These are phyloP conservation scores for Tilletia indica DNA, from an alignment of 1,284 basidiomycete genomes.

Conservation along the genomic window DNA sequence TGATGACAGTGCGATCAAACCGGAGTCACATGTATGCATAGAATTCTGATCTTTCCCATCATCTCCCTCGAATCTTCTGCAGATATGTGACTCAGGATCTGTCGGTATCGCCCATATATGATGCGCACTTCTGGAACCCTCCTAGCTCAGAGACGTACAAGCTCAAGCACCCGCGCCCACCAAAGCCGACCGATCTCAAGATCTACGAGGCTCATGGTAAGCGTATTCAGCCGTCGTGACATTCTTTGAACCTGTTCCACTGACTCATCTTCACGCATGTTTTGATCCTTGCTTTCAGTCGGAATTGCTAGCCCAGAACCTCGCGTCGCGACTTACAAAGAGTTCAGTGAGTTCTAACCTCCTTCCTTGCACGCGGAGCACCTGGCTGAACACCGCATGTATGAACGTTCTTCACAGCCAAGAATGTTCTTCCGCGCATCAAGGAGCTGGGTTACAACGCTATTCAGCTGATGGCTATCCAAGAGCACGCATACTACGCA, in stretches of 20 bases:
- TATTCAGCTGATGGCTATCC: slow-evolving; percentile 79
- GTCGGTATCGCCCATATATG: slow-evolving; percentile 82
- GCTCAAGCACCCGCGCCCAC: slow-evolving; percentile 76
- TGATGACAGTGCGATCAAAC: background rate
- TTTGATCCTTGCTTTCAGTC: slow-evolving; percentile 59
- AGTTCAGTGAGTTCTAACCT: slow-evolving; percentile 65
- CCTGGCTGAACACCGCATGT: too few species aligned
- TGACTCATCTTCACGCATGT: too few species aligned
- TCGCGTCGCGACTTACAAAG: slow-evolving; percentile 89
- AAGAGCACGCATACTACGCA: slow-evolving; percentile 99
- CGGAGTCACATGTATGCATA: too few species aligned
- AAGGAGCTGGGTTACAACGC: slow-evolving; percentile 89
- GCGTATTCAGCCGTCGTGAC: slow-evolving; percentile 22
- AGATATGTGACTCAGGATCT: slow-evolving; percentile 89
- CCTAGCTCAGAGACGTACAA: slow-evolving; percentile 69
- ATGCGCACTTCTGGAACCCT: slow-evolving; percentile 98
- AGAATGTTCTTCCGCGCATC: slow-evolving; percentile 80
- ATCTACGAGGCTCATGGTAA: slow-evolving; percentile 89
- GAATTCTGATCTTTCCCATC: too few species aligned
- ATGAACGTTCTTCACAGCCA: slow-evolving; percentile 51
- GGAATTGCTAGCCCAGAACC: slow-evolving; percentile 88
- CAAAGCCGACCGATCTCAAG: slow-evolving; percentile 68
- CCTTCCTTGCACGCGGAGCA: background rate
- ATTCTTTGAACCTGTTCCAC: too few species aligned
- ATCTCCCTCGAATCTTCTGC: background rate